Evolutionary conservation across 78 protist genomes (phyloP), one percentile per base, ranked within the genome.

Genomic region (Cavenderia fasciculata): DNA sequence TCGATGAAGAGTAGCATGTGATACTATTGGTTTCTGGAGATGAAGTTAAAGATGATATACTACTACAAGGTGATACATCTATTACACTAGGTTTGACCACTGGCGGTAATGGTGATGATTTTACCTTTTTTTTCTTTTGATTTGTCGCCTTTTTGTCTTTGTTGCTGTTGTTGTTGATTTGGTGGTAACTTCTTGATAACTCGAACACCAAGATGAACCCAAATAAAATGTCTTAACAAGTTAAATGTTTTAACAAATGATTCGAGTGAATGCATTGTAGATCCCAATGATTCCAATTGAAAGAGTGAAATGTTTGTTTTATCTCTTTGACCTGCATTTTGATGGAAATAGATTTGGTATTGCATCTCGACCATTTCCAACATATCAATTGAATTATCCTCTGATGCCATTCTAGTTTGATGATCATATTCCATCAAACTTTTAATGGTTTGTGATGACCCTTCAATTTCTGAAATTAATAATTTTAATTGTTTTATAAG

Each of bases 171-270:
- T n/a, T n/a, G n/a, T n/a, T n/a, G n/a, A n/a, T n/a, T n/a, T n/a
- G n/a, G n/a, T n/a, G 72, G 47, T 63, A 63, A 2, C 72, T 47
- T 33, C 19, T 3, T 63, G 72, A 47, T 33, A 63, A 16, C 19
- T 63, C 72, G 47, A 63, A 63, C 8, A 43, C 72, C 4, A 63
- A 34, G 8, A 47, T 63, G 47, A 63, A n/a, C 12, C 41, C 38
- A 23, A 40, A 31, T 40, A 27, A 34, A 2, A 43, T 54, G 14
- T 57, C 57, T 29, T 1, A 54, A 33, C 41, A 21, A 12, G 41
- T 74, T 34, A 59, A 57, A 74, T 33, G 25, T 52, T 36, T 74
- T 44, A 6, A 74, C 23, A 74, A 74, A 74, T 29, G 85, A 54
- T 21, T 29, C 57, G 38, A 54, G 21, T 38, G 66, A 34, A 43